Conservation (phyloP, 805 yeast species). For the Hanseniaspora lindneri region DNA sequence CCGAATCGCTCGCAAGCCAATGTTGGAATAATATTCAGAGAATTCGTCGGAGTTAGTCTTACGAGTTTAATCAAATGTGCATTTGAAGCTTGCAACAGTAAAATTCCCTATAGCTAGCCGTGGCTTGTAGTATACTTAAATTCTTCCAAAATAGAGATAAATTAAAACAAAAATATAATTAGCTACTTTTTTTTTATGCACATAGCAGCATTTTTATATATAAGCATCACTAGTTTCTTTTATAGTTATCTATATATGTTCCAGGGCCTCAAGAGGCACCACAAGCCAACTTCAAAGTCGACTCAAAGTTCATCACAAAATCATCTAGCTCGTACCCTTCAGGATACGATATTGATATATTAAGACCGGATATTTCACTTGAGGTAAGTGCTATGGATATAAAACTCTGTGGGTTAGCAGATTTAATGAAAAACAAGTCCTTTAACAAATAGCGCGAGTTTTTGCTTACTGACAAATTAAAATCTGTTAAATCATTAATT, state of each 20-base stretch:
- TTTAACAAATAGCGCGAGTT: slow-evolving; percentile 17
- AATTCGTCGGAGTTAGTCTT: too few relatives aligned
- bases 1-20: too few relatives aligned
- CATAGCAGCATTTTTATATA: too few relatives aligned
- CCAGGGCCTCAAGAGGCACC: background rate
- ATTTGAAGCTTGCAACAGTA: too few relatives aligned
- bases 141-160: too few relatives aligned
- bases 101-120: too few relatives aligned
- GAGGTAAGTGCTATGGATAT: slow-evolving; percentile 24
- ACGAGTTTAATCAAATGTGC: too few relatives aligned
- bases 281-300: slow-evolving; percentile 21
- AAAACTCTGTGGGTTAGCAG: slow-evolving; percentile 21
- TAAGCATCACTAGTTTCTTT: too few relatives aligned
- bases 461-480: slow-evolving; percentile 4
- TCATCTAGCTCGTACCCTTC: slow-evolving; percentile 23
- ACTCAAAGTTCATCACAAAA: slow-evolving; percentile 25
- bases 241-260: background rate
- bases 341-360: slow-evolving; percentile 25
- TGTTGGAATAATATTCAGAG: too few relatives aligned
- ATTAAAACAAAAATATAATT: too few relatives aligned
- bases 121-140: too few relatives aligned
- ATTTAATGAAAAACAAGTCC: slow-evolving; percentile 23
- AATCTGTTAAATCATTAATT: slow-evolving; percentile 24
- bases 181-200: too few relatives aligned
- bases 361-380: slow-evolving; percentile 22